Percentiles rank a stretch among this genome's conserved stretches.
Evolutionary conservation across 495 filamentous ascomycete genomes (phyloP).

Genomic region (Aspergillus leporis): DNA sequence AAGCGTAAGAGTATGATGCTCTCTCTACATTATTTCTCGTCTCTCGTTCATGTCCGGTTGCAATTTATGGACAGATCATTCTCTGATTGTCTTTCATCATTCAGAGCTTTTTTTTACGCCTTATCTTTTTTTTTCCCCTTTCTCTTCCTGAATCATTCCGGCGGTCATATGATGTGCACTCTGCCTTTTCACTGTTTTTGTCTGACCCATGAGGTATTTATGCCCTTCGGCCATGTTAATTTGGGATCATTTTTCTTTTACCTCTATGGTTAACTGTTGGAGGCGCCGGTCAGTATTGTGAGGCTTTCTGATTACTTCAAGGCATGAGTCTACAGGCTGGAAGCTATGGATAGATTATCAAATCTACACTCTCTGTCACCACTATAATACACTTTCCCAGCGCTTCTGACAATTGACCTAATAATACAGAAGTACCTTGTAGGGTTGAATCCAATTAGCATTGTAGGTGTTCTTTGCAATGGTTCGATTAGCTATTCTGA

Average conservation of each 20-base stretch:
- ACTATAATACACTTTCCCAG: too few species aligned
- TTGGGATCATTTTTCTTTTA: conserved; percentile 9
- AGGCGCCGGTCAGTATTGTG: conserved; percentile 14
- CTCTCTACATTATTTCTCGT: conserved; percentile 32
- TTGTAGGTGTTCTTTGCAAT: background rate
- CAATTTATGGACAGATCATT: conserved; percentile 23
- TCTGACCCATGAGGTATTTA: conserved; percentile 13
- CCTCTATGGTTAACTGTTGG: conserved; percentile 7
- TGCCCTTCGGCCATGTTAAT: conserved; percentile 10
- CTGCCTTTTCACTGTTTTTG: conserved; percentile 21
- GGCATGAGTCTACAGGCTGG: conserved; percentile 4
- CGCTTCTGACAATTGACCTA: background rate
- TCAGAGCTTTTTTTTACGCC: conserved; percentile 20
- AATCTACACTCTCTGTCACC: conserved; percentile 21
- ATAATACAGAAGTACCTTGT: too few species aligned
- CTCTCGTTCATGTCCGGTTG: conserved; percentile 41
- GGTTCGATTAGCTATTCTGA: background rate
- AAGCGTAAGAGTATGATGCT: conserved; percentile 40
- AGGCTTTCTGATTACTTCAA: conserved; percentile 5
- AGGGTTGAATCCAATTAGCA: background rate
- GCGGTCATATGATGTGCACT: conserved; percentile 16
- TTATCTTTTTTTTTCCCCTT: conserved; percentile 22
- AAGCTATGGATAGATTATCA: conserved; percentile 13
- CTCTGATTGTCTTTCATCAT: conserved; percentile 19
- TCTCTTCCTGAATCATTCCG: conserved; percentile 11